A percentile compares a stretch with the other conserved stretches of the same genome.
phyloP scores from a whole-genome alignment of 164 flowering plant species.

The Cinnamomum micranthum region DNA sequence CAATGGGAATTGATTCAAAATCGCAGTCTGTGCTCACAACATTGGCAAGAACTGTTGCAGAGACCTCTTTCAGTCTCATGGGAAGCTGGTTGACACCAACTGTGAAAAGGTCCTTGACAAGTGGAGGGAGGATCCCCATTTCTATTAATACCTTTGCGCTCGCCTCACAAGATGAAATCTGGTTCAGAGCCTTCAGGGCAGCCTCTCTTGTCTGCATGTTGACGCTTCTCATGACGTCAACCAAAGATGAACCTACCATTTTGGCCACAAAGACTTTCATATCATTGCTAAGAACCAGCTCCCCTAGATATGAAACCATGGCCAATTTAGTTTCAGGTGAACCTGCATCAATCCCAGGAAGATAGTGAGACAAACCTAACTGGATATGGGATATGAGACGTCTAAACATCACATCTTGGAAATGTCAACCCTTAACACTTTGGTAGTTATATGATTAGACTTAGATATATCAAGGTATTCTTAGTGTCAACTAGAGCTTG shows the following conservation, averaged over 20 bases:
- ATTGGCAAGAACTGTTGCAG: conserved; percentile 90
- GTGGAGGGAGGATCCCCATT: conserved; percentile 86
- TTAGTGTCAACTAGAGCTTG: too few species aligned
- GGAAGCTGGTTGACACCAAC: conserved; percentile 80
- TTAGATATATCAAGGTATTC: too few species aligned
- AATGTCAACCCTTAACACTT: too few species aligned
- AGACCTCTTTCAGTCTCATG: conserved; percentile 81
- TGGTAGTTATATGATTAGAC: too few species aligned
- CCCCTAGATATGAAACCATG: conserved; percentile 85
- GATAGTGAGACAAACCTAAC: background rate
- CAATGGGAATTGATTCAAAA: conserved; percentile 60
- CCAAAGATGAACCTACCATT: conserved; percentile 68
- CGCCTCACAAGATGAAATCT: conserved; percentile 77
- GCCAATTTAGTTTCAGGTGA: conserved; percentile 72
- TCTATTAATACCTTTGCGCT: conserved; percentile 75
- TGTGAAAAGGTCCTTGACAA: conserved; percentile 74
- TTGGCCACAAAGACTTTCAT: conserved; percentile 74
- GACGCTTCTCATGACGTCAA: conserved; percentile 67
- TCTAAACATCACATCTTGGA: too few species aligned
- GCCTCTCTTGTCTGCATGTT: conserved; percentile 71
- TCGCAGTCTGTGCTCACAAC: conserved; percentile 69
- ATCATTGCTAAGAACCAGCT: conserved; percentile 74
- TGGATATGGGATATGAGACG: background rate
- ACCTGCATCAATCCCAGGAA: conserved; percentile 44
- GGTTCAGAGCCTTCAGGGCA: conserved; percentile 78